Evolutionary conservation across 116 monocot genomes (phyloP).

Genomic region (Trichopus zeylanicus): DNA sequence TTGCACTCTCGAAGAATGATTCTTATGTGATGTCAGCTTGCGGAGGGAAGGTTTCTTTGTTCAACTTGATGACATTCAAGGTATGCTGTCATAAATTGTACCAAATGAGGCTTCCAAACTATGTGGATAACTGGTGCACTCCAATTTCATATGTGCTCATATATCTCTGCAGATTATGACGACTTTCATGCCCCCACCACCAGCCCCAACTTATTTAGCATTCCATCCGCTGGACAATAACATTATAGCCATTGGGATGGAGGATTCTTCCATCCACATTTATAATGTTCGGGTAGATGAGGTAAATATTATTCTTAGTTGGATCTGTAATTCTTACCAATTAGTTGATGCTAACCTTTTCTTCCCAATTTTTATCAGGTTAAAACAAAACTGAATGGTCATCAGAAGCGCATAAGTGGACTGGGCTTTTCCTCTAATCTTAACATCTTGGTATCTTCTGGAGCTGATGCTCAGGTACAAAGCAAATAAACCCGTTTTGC

Average conservation of each 20-base stretch:
- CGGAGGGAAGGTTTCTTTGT: slow-evolving; percentile 64
- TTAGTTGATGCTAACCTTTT: background rate
- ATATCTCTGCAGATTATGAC: slow-evolving; percentile 43
- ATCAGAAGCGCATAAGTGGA: slow-evolving; percentile 68
- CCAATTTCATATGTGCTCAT: background rate
- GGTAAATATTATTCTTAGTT: slow-evolving; percentile 19
- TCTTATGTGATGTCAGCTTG: slow-evolving; percentile 73
- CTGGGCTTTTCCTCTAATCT: slow-evolving; percentile 49
- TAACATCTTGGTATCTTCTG: slow-evolving; percentile 56
- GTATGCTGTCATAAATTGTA: slow-evolving; percentile 13
- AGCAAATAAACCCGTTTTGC: background rate
- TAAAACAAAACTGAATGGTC: slow-evolving; percentile 49
- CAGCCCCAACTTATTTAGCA: slow-evolving; percentile 61
- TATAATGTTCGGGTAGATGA: slow-evolving; percentile 69
- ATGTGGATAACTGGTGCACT: no score
- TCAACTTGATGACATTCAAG: slow-evolving; percentile 82
- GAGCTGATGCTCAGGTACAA: slow-evolving; percentile 61
- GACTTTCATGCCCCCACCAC: slow-evolving; percentile 74
- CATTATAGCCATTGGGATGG: slow-evolving; percentile 77
- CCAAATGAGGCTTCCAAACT: background rate
- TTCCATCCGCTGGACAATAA: slow-evolving; percentile 80
- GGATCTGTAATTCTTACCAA: background rate
- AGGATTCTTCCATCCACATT: slow-evolving; percentile 65
- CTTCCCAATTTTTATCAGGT: slow-evolving; percentile 21
- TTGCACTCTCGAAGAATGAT: slow-evolving; percentile 81